Base-by-base conservation (phyloP, 345 rosid species). In the Citrus sp. region DNA sequence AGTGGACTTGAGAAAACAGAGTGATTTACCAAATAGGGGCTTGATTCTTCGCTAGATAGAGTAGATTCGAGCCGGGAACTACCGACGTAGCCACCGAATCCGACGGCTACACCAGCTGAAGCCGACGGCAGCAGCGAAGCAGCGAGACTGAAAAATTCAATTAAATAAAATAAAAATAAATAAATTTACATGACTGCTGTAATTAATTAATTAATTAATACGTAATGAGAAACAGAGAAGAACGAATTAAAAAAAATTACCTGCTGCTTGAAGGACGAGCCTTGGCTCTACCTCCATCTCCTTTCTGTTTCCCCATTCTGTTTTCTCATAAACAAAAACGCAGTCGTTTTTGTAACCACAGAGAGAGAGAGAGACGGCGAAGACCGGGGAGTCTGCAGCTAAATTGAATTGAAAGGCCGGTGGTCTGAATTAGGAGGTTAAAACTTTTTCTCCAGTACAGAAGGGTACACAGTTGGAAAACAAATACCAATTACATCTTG, bases 261-360 rank as follows among this genome's bases (percentile, higher is more conserved):
- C 98, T 90, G 94, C 98, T 95, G 92, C 98, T 95, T 22, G 98
- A 95, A 77, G 98, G 94, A 58, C 98, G 98, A 25, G 91, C 86
- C 88, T 93, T 94, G 90, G 86, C 88, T 85, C 95, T 83, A 62
- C 82, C 90, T 56, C 84, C 90, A 30, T 92, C 98, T 79, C 97
- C 98, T 83, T 93, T 95, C 74, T 85, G 95, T 82, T 75, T 93
- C 25, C 97, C 97, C 98, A 95, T 93, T 37, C 27, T 9, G 14
- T 28, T 51, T 51, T 51, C 30, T 25, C 60, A 28, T 2, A 16
- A 21, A 28, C 18, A 51, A 70, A 25, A 51, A 5, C 22, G 7
- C 40, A 14, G 38, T 13, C 27, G 25, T 70, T 70, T 19, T 6
- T 4, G 6, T 30, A 18, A 46, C 16, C 37, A 40, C 13, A 40